Conservation (phyloP, 2,329 filamentous ascomycete species). For the Sclerotinia borealis region DNA sequence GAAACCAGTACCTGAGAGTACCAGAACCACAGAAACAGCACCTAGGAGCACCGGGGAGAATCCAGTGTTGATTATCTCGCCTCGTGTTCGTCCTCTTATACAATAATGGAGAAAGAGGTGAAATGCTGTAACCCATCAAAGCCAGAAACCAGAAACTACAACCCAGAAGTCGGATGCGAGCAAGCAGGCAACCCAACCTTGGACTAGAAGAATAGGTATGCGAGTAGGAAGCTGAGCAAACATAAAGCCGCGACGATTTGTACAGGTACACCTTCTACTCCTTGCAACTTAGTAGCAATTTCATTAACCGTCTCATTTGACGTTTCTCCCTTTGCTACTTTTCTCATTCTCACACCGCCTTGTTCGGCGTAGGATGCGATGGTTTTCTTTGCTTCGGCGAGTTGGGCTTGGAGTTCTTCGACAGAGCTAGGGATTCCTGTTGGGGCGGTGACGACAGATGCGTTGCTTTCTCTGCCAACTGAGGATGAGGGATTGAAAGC, state of each 20-base stretch:
- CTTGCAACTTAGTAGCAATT: conserved; percentile 45
- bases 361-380: conserved; percentile 66
- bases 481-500: conserved; percentile 63
- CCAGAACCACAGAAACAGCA: neutral
- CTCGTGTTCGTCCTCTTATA: neutral
- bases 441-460: conserved; percentile 42
- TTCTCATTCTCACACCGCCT: conserved; percentile 72
- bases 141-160: neutral
- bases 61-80: neutral
- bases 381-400: conserved; percentile 67
- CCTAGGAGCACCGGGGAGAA: neutral
- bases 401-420: conserved; percentile 65
- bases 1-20: conserved; percentile 1
- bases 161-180: neutral
- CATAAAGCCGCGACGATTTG: conserved; percentile 79
- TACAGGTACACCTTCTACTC: conserved; percentile 68
- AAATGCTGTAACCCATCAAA: neutral
- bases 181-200: neutral
- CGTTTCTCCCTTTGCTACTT: conserved; percentile 53
- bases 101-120: neutral
- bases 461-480: conserved; percentile 17
- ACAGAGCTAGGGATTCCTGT: conserved; percentile 32
- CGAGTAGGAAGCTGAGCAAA: conserved; percentile 84
- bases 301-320: conserved; percentile 41
- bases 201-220: conserved; percentile 91